Base-by-base conservation (phyloP, 129 eudicot genomes). In the Oenanthe sinensis region DNA sequence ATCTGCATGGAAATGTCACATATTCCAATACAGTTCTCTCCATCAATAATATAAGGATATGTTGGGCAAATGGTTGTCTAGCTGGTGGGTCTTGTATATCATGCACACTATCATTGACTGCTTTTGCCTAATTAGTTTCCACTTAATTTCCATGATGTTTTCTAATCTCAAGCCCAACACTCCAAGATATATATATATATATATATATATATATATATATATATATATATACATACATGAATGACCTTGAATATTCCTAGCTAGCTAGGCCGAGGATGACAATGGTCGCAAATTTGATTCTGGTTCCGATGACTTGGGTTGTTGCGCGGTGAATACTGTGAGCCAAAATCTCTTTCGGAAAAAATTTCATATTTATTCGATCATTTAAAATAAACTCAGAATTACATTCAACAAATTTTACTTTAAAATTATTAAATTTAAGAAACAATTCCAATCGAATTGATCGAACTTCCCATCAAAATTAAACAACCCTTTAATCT, bases 81-180 rank as follows among this genome's bases (percentile, higher is more conserved):
- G 73, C 33, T n/a, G n/a, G n/a, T n/a, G n/a, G n/a, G n/a, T n/a
- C n/a, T n/a, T n/a, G n/a, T n/a, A n/a, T n/a, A 55, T 55, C 10
- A 52, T 67, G 72, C 72, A 26, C 72, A 30, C 39, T 16, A 68
- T 68, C 44, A 37, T 30, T 68, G 73, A 68, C 73, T 33, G 73
- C 73, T 68, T 68, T 68, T 16, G 4, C 22, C 13, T 68, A 33
- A n/a, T 16, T 37, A 33, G 44, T 16, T 37, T 68, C 73, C 73
- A 68, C 73, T 68, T 24, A 68, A n/a, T 68, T 24, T 9, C 30
- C 65, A 8, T 58, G 30, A n/a, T 58, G 65, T 22, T n/a, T 58
- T 3, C 3, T 28, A 28, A 58, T 58, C 30, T 60, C 16, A 60
- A 8, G 68, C n/a, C 68, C 68, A 9, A 60, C 33, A 60, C 3